phyloP scores from a whole-genome alignment of 164 flowering plant species.

The Aristolochia californica region DNA sequence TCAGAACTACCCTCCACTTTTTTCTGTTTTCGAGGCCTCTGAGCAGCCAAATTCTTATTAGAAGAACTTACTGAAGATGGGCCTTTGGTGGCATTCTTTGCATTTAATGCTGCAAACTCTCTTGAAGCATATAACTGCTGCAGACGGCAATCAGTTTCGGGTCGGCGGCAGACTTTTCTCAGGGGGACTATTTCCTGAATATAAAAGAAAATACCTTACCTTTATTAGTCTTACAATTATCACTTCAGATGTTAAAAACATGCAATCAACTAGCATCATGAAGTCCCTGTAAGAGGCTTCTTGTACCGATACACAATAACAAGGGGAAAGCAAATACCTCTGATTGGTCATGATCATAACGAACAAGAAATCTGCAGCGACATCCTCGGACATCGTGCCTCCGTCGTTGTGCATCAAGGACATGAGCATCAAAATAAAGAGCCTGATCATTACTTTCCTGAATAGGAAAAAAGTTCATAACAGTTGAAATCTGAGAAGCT shows the following conservation, averaged over 20 bases:
- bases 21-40: slow-evolving; percentile 14
- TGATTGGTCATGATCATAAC: slow-evolving; percentile 88
- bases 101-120: slow-evolving; percentile 25
- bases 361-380: slow-evolving; percentile 94
- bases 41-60: slow-evolving; percentile 12
- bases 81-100: slow-evolving; percentile 22
- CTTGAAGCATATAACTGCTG: slow-evolving; percentile 61
- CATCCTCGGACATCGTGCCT: slow-evolving; percentile 98
- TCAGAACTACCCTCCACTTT: slow-evolving; percentile 8
- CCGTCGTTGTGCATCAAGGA: slow-evolving; percentile 91
- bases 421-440: slow-evolving; percentile 96
- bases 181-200: slow-evolving; percentile 83
- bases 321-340: slow-evolving; percentile 45
- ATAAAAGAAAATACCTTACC: not conserved
- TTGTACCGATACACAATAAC: too few relatives aligned
- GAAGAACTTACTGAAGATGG: slow-evolving; percentile 12
- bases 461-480: slow-evolving; percentile 3
- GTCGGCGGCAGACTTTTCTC: slow-evolving; percentile 85
- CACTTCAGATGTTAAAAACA: too few relatives aligned
- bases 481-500: not conserved
- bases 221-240: too few relatives aligned
- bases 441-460: slow-evolving; percentile 99
- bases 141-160: slow-evolving; percentile 86
- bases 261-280: not conserved
- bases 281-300: too few relatives aligned